These are phyloP conservation scores for Rhodotorula sp. DNA, from an alignment of 1,284 basidiomycete genomes.

Conservation along the genomic window DNA sequence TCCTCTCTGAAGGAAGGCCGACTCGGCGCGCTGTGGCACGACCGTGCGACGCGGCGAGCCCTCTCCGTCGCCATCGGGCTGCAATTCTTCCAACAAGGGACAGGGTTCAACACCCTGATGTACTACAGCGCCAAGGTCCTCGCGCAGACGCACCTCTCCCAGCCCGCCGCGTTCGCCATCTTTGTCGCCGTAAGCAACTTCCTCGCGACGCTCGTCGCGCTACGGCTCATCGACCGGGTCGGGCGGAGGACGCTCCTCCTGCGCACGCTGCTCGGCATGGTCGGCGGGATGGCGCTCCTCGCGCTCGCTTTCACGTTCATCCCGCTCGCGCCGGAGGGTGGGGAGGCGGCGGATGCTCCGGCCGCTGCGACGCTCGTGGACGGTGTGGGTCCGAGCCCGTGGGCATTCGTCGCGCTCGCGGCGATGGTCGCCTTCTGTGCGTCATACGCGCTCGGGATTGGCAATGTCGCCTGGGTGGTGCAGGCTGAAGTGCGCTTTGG, in stretches of 20 bases:
- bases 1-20: background rate
- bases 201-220: constrained; percentile 57
- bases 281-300: constrained; percentile 68
- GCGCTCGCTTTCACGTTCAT: constrained; percentile 72
- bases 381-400: background rate
- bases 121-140: constrained; percentile 64
- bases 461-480: constrained; percentile 72
- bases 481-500: constrained; percentile 31
- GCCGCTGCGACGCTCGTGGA: no score
- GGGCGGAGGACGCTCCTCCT: constrained; percentile 76
- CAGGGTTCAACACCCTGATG: constrained; percentile 61
- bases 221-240: constrained; percentile 71
- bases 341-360: background rate
- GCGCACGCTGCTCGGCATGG: constrained; percentile 75
- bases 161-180: constrained; percentile 74
- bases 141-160: constrained; percentile 72
- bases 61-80: constrained; percentile 75
- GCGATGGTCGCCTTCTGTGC: constrained; percentile 68
- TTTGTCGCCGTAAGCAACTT: constrained; percentile 72
- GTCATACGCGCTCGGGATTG: constrained; percentile 59
- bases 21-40: constrained; percentile 22
- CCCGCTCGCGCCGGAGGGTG: constrained; percentile 61
- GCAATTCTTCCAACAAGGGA: constrained; percentile 72
- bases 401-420: constrained; percentile 66
- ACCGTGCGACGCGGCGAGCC: constrained; percentile 31